Base-by-base conservation (phyloP, 2,329 filamentous ascomycete genomes). In the Aspergillus sclerotialis region DNA sequence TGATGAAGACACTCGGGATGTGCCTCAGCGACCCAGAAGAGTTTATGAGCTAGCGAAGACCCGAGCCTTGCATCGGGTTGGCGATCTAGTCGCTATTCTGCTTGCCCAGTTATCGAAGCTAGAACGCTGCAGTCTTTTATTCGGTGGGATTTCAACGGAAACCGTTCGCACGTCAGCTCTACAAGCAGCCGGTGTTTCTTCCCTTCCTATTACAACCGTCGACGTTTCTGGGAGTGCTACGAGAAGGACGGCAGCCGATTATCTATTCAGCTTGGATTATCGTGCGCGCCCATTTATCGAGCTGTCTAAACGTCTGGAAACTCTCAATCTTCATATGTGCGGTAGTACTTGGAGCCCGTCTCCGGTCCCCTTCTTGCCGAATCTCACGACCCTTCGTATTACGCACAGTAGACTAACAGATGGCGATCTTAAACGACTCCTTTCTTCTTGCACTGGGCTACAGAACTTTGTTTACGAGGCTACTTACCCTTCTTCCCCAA, bases 281-380 rank as follows among this genome's bases (percentile, higher is more conserved):
- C 11, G 16, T 16, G 19, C 25, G 15, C 7, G 26, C 4, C 25
- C 17, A 6, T 10, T 36, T 13, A 11, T 33, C 18, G 29, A 21
- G 5, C 5, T 32, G 14, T 36, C 16, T 19, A 11, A 21, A 8
- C 15, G 7, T 9, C 30, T 42, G 5, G 37, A 37, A 12, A 34
- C 37, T 2, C 36, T 42, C 10, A 42, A 32, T n/a, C 29, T 42
- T 0, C 36, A 42, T 16, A 33, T 7, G 30, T 42, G 36, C 28
- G 10, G 25, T 25, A 30, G 27, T 5, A 15, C 14, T 10, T 17
- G 27, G 10, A 4, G 3, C 4, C 19, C 6, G 19, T 7, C n/a
- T 4, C 8, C 30, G 7, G 12, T 33, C 6, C 39, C 30, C 15
- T 32, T 28, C 9, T 24, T 42, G 12, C 28, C 39, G 2, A 34